phyloP scores from a whole-genome alignment of 306 rosid species.

The Arachis hypogaea region DNA sequence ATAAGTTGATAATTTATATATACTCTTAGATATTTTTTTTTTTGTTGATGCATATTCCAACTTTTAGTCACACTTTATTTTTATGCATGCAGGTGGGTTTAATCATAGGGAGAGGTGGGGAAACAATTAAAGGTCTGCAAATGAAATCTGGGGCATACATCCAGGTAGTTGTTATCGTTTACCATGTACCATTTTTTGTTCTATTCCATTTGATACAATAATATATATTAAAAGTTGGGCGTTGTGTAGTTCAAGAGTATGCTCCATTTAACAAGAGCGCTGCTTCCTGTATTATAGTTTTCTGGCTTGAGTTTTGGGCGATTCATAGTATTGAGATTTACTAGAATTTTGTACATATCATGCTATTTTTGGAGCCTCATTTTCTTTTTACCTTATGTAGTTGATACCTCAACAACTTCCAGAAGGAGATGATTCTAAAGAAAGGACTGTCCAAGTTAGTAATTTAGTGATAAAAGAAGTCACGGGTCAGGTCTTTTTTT shows the following conservation, averaged over 20 bases:
- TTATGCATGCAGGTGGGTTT: slow-evolving; percentile 76
- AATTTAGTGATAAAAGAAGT: slow-evolving; percentile 69
- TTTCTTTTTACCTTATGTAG: slow-evolving; percentile 45
- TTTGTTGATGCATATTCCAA: slow-evolving; percentile 7
- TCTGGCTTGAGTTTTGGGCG: background rate
- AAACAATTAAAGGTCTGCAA: slow-evolving; percentile 92
- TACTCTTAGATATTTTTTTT: slow-evolving; percentile 5
- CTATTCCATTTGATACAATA: background rate
- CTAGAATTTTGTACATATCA: background rate
- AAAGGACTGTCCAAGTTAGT: too few relatives aligned
- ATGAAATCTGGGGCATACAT: slow-evolving; percentile 94
- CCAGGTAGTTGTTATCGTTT: slow-evolving; percentile 82
- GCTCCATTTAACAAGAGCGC: background rate
- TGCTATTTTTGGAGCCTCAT: slow-evolving; percentile 15
- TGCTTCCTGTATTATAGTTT: background rate
- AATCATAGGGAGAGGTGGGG: slow-evolving; percentile 97
- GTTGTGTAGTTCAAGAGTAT: background rate
- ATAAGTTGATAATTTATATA: slow-evolving; percentile 13
- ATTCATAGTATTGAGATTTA: background rate
- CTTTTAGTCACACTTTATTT: background rate
- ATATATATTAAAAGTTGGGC: background rate
- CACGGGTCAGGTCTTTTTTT: slow-evolving; percentile 83
- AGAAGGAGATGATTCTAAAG: slow-evolving; percentile 76
- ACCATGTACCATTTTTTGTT: slow-evolving; percentile 12
- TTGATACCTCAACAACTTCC: slow-evolving; percentile 97